These are phyloP conservation scores for Fusarium armeniacum DNA, from an alignment of 2,329 filamentous ascomycete species.

Conservation along the genomic window DNA sequence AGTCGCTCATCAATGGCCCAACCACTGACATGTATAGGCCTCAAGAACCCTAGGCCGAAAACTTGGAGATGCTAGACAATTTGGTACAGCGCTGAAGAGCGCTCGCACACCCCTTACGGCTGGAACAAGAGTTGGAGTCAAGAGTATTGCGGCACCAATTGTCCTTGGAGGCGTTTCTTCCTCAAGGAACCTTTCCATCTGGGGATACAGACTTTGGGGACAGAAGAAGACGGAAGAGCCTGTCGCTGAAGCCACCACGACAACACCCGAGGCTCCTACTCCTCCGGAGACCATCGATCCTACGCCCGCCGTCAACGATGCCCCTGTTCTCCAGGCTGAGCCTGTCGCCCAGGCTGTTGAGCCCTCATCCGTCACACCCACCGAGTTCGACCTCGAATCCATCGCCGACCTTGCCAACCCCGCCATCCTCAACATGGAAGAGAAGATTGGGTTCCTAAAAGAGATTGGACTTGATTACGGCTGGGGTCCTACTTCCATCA, in stretches of 20 bases:
- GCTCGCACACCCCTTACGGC: slow-evolving; percentile 38
- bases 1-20: slow-evolving; percentile 2
- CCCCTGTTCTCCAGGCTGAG: slow-evolving; percentile 42
- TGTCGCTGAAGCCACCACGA: slow-evolving; percentile 36
- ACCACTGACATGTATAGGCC: slow-evolving; percentile 34
- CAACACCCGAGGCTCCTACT: slow-evolving; percentile 38
- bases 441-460: slow-evolving; percentile 85
- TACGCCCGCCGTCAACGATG: slow-evolving; percentile 23
- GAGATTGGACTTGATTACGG: slow-evolving; percentile 89
- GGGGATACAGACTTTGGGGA: slow-evolving; percentile 51
- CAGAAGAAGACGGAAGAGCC: slow-evolving; percentile 49
- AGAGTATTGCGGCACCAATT: slow-evolving; percentile 47
- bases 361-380: slow-evolving; percentile 43
- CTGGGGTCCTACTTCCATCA: slow-evolving; percentile 79
- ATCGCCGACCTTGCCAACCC: slow-evolving; percentile 56
- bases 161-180: slow-evolving; percentile 52
- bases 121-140: slow-evolving; percentile 45
- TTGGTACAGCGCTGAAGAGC: slow-evolving; percentile 53
- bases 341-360: slow-evolving; percentile 37
- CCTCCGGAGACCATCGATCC: slow-evolving; percentile 35
- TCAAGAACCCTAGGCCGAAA: slow-evolving; percentile 50
- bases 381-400: slow-evolving; percentile 54
- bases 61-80: slow-evolving; percentile 54
- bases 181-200: slow-evolving; percentile 54
- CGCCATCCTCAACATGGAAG: slow-evolving; percentile 72